Conservation (phyloP, 257 asterid genomes). For the Mentha longifolia region DNA sequence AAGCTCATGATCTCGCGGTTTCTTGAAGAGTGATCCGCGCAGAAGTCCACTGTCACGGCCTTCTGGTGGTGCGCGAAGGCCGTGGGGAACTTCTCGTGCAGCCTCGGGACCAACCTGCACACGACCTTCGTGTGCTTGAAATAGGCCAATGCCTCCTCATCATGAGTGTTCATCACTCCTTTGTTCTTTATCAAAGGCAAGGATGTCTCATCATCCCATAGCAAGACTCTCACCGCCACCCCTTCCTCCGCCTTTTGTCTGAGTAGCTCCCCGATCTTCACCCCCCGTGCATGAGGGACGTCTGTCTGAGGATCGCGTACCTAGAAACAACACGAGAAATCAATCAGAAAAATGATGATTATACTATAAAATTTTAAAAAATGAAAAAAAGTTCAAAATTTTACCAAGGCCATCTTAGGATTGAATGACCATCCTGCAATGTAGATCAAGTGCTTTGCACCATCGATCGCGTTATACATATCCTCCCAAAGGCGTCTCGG, state of each 20-base stretch:
- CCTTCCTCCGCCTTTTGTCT: constrained; percentile 87
- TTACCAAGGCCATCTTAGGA: constrained; percentile 71
- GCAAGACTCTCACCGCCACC: constrained; percentile 74
- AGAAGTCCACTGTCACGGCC: constrained; percentile 61
- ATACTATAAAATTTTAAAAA: too few species aligned
- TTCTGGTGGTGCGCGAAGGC: constrained; percentile 89
- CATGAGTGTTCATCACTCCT: constrained; percentile 89
- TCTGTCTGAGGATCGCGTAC: constrained; percentile 72
- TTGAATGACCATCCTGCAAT: constrained; percentile 89
- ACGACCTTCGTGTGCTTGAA: constrained; percentile 77
- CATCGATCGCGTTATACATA: constrained; percentile 71
- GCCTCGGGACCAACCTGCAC: constrained; percentile 72
- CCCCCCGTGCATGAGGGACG: constrained; percentile 73
- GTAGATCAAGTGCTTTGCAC: constrained; percentile 80
- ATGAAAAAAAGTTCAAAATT: not conserved
- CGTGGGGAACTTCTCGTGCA: constrained; percentile 74
- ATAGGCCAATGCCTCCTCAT: constrained; percentile 69
- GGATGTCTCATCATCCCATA: constrained; percentile 93
- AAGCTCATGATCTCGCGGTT: constrained; percentile 74
- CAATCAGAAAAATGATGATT: not conserved
- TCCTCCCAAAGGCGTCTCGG: constrained; percentile 85
- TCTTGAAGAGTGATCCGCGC: constrained; percentile 47
- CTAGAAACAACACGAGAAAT: constrained; percentile 35
- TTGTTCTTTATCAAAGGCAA: constrained; percentile 75
- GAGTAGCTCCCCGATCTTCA: constrained; percentile 76